Base-by-base conservation (phyloP, 2,329 filamentous ascomycete genomes). In the Alternaria gansuensis region DNA sequence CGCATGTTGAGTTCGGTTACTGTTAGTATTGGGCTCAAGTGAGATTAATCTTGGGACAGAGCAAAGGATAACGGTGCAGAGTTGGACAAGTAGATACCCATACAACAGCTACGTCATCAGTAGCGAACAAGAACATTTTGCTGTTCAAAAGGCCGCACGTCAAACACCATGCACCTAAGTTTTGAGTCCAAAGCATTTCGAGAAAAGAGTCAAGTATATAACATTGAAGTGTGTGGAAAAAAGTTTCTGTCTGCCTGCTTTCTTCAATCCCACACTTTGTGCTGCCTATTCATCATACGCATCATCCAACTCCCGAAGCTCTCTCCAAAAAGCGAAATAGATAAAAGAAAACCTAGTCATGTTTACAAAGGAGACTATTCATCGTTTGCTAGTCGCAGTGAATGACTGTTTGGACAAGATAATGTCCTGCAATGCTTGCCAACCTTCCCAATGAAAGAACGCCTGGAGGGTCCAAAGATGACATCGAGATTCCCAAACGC, bases 1-100 rank as follows among this genome's bases (percentile, higher is more conserved):
- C 66, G 75, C 50, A 72, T 56, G 29, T 26, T 77, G 44, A 77
- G 74, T 63, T 67, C 67, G 2, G 64, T 77, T 33, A 75, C 69
- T 11, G 70, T 77, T 34, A 69, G 68, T 57, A 71, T 77, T 44
- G 66, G 72, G n/a, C 45, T 74, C 24, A 66, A 59, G 44, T 72
- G 51, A 72, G 31, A 41, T 28, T n/a, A n/a, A 23, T 24, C 41
- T 26, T 44, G n/a, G 17, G 23, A 23, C 6, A 52, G 5, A 21
- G 17, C 7, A 31, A 14, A 48, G 41, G 37, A 9, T 37, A 5
- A 21, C 9, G 37, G 37, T 9, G 17, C 8, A 39, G 9, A 39
- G 37, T 39, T 10, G 24, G 11, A 24, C 21, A 34, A 26, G 8
- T 36, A 48, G 44, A 48, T 48, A 48, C 44, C 44, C 44, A 48